Base-by-base conservation (phyloP, 176 grass and related monocot species). In the Zizania latifolia region DNA sequence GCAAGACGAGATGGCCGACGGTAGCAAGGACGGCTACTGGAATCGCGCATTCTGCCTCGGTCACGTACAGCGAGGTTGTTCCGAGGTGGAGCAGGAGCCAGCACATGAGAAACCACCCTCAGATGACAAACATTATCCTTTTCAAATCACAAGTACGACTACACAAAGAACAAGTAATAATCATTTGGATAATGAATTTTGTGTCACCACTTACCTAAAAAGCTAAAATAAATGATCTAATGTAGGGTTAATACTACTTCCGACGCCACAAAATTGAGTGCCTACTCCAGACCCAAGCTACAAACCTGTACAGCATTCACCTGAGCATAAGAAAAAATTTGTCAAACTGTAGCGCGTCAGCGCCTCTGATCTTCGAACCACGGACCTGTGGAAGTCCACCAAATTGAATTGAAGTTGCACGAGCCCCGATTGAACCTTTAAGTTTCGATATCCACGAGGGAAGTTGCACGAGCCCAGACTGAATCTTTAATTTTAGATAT, bases 21-120 rank as follows among this genome's bases (percentile, higher is more conserved):
- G 17, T 9, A 16, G 5, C 31, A 15, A 10, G 16, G 7, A 29
- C 40, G 12, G 35, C 3, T 4, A 16, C 1, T 2, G 46, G 33
- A 2, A 1, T 28, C 3, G 29, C 1, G 0, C 39, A 72, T 57
- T 76, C 54, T 40, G 34, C 32, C 26, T 75, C 69, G 4, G n/a
- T 74, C 39, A 75, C 50, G 34, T 80, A 41, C 83, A 68, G 32
- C 24, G 77, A 80, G 10, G 72, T 55, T 22, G 64, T 68, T 6
- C 71, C 65, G 1, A 68, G 43, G 64, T 81, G 60, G 69, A 10
- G 48, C 10, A 39, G 11, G 13, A 41, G 39, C 11, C 11, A 14
- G 4, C 40, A 43, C 15, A 4, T 0, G 40, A 16, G 40, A 43
- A 15, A 45, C 44, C 44, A 48, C 19, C 45, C 1, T 35, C 29